Evolutionary conservation across 1,284 basidiomycete species (phyloP).

Genomic region (Boletellus dicymbophilus): DNA sequence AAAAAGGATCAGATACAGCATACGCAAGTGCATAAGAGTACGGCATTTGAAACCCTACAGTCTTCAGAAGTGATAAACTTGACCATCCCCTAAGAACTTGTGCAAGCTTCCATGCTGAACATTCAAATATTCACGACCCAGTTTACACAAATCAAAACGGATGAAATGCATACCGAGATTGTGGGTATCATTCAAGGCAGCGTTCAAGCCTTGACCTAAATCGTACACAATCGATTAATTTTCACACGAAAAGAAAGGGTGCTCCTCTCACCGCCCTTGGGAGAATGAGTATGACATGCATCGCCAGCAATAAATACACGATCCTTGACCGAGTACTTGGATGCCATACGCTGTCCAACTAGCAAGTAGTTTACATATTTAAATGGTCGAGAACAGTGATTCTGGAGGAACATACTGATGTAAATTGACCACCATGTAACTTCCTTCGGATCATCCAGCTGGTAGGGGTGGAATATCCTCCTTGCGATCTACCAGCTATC

Average conservation of each 20-base stretch:
- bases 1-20: neutral
- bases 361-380: no score
- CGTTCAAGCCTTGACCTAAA: no score
- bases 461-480: slow-evolving; percentile 70
- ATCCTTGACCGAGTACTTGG: no score
- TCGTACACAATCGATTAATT: no score
- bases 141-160: neutral
- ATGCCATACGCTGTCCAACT: no score
- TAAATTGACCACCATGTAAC: slow-evolving; percentile 86
- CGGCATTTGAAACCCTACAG: slow-evolving; percentile 46
- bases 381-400: no score
- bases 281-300: no score
- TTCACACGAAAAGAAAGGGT: no score
- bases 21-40: neutral
- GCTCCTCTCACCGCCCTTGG: no score
- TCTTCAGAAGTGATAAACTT: slow-evolving; percentile 63
- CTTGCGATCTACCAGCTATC: slow-evolving; percentile 49
- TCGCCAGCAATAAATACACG: no score
- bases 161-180: slow-evolving; percentile 50
- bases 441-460: slow-evolving; percentile 53
- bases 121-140: slow-evolving; percentile 6
- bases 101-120: slow-evolving; percentile 71
- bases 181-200: no score
- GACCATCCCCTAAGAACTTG: slow-evolving; percentile 76
- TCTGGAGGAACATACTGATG: slow-evolving; percentile 51